Evolutionary conservation across 1,284 basidiomycete genomes (phyloP).

Genomic region (Chalciporus sp.): DNA sequence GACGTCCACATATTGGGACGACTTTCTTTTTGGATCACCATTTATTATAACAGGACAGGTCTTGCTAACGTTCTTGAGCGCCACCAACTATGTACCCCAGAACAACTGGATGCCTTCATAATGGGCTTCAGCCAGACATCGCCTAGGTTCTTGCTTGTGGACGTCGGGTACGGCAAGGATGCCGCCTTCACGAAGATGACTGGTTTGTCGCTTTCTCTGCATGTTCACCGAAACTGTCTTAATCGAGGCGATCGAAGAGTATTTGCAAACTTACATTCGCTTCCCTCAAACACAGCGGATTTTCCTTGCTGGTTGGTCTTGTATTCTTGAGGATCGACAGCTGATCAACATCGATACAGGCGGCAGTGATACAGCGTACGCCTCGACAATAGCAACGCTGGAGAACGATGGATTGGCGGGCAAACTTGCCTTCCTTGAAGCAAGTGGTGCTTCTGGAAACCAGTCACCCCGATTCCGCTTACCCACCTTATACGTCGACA

Average conservation of each 20-base stretch:
- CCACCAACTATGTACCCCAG: constrained; percentile 56
- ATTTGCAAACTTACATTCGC: constrained; percentile 71
- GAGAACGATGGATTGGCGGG: constrained; percentile 64
- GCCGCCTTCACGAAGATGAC: constrained; percentile 71
- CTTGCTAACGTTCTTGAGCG: constrained; percentile 52
- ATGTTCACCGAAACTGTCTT: neutral
- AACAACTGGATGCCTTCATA: constrained; percentile 68
- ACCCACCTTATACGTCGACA: constrained; percentile 57
- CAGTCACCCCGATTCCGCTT: constrained; percentile 54
- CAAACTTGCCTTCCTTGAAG: constrained; percentile 67
- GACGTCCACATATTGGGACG: constrained; percentile 57
- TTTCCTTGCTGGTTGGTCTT: constrained; percentile 63
- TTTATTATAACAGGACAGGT: constrained; percentile 67
- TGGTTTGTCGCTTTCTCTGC: constrained; percentile 44
- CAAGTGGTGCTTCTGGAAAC: constrained; percentile 44
- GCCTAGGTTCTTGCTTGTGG: constrained; percentile 67
- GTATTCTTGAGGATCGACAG: neutral
- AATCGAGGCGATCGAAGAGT: constrained; percentile 49
- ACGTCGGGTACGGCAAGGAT: constrained; percentile 70
- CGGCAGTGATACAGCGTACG: constrained; percentile 48
- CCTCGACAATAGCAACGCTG: constrained; percentile 50
- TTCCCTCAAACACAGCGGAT: constrained; percentile 76
- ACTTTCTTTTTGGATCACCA: constrained; percentile 69
- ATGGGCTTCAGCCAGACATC: constrained; percentile 73
- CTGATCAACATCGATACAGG: constrained; percentile 24